These are phyloP conservation scores for grape (Vitis vinifera) DNA, from an alignment of 164 flowering plant genomes.

Conservation along the genomic window DNA sequence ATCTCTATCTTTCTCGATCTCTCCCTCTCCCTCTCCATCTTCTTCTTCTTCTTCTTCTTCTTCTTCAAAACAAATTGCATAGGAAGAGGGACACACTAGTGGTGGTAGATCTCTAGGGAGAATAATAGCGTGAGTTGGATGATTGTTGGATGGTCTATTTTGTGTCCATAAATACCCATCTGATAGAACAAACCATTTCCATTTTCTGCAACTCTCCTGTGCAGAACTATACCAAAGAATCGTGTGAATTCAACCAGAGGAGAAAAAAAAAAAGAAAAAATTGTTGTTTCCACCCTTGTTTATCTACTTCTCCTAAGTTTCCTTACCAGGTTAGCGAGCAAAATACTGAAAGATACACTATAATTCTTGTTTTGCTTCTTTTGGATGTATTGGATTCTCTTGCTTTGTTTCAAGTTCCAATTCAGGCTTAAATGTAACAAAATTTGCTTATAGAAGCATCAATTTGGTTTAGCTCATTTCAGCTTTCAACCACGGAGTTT, in stretches of 20 bases:
- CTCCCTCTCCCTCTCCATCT: too few relatives aligned
- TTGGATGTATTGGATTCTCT: not conserved
- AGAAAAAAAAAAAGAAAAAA: not conserved
- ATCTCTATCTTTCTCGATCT: not conserved
- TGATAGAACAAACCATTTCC: conserved; percentile 16
- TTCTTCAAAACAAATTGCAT: not conserved
- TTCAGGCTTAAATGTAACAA: not conserved
- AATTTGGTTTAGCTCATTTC: conserved; percentile 15
- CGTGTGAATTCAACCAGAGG: not conserved
- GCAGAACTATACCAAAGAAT: conserved; percentile 4
- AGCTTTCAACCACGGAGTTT: conserved; percentile 42
- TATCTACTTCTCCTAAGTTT: not conserved
- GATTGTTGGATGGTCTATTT: conserved; percentile 34
- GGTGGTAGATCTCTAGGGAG: not conserved
- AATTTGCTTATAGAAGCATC: not conserved
- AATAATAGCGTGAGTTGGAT: conserved; percentile 4
- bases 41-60: not conserved
- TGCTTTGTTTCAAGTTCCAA: not conserved
- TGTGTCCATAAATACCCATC: conserved; percentile 18
- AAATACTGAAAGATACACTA: conserved; percentile 6
- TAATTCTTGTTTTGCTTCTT: conserved; percentile 16
- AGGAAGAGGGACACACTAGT: not conserved
- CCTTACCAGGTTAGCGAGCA: conserved; percentile 17
- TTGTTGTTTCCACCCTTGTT: not conserved
- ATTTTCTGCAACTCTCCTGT: conserved; percentile 32